These are phyloP conservation scores for Bombardia bombarda DNA, from an alignment of 495 filamentous ascomycete species.

Conservation along the genomic window DNA sequence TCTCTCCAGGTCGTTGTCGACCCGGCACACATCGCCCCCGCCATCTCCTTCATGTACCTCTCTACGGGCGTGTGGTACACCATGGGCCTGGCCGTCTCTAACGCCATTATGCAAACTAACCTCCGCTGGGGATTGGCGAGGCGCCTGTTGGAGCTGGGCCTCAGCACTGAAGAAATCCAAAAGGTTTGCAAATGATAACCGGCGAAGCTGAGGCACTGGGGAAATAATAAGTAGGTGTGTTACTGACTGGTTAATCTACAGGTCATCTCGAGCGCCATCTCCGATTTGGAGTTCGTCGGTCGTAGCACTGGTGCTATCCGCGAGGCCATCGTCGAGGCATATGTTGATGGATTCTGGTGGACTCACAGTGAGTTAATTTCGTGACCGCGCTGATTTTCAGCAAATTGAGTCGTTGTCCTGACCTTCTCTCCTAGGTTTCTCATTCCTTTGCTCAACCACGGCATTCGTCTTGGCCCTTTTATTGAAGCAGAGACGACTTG, in stretches of 20 bases:
- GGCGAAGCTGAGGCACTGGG: no score
- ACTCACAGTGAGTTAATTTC: slow-evolving; percentile 28
- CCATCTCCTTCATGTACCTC: slow-evolving; percentile 47
- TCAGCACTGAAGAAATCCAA: slow-evolving; percentile 13
- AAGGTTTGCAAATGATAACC: slow-evolving; percentile 17
- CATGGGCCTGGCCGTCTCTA: slow-evolving; percentile 42
- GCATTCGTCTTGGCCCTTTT: slow-evolving; percentile 17
- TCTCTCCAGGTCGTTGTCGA: slow-evolving; percentile 47
- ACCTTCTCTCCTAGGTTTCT: slow-evolving; percentile 11
- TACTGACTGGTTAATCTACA: no score
- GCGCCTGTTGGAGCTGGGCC: slow-evolving; percentile 17
- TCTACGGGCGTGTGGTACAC: slow-evolving; percentile 43
- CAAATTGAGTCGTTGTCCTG: no score
- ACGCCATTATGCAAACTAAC: slow-evolving; percentile 31
- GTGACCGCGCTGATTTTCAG: no score
- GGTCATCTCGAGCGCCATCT: slow-evolving; percentile 31
- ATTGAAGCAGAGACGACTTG: slow-evolving; percentile 13
- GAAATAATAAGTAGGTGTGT: no score
- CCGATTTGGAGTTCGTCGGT: slow-evolving; percentile 44
- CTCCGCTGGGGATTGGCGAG: slow-evolving; percentile 14
- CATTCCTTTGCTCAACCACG: slow-evolving; percentile 13
- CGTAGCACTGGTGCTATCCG: slow-evolving; percentile 29
- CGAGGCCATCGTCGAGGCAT: slow-evolving; percentile 22
- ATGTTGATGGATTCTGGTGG: slow-evolving; percentile 32
- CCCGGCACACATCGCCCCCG: slow-evolving; percentile 45